A percentile compares a stretch with the other conserved stretches of the same genome.
Conservation (phyloP, 495 filamentous ascomycete genomes). For the Neurospora sp. region DNA sequence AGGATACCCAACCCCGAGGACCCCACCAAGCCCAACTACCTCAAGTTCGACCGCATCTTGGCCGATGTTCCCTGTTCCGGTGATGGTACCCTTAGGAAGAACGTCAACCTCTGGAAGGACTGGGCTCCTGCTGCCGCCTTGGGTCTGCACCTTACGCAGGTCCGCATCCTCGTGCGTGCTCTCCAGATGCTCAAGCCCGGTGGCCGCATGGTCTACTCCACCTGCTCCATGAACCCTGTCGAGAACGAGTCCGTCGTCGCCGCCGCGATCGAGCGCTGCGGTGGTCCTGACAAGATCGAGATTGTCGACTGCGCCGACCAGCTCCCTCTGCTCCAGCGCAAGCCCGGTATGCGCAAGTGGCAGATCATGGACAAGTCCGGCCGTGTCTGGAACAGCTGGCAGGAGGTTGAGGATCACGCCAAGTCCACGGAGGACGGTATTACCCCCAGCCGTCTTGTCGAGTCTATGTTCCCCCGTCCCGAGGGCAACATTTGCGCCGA, state of each 20-base stretch:
- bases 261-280: conserved; percentile 78
- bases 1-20: conserved; percentile 52
- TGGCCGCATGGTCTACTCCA: conserved; percentile 90
- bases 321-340: conserved; percentile 66
- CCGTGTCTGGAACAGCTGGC: conserved; percentile 63
- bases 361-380: conserved; percentile 78
- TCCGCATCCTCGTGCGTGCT: conserved; percentile 81
- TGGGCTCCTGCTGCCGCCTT: conserved; percentile 79
- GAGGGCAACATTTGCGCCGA: conserved; percentile 43
- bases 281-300: conserved; percentile 68
- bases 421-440: conserved; percentile 46
- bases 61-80: conserved; percentile 96
- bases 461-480: conserved; percentile 68
- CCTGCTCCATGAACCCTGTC: conserved; percentile 94
- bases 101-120: conserved; percentile 84
- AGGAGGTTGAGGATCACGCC: conserved; percentile 59
- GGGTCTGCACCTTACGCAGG: conserved; percentile 74
- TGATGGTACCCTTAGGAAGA: conserved; percentile 88
- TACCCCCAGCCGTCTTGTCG: conserved; percentile 47
- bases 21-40: conserved; percentile 51
- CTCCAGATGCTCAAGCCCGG: conserved; percentile 95
- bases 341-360: conserved; percentile 65
- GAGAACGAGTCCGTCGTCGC: conserved; percentile 92
- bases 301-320: conserved; percentile 72
- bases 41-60: conserved; percentile 94